These are phyloP conservation scores for Aspergillus kassunensis DNA, from an alignment of 495 filamentous ascomycete species.

Conservation along the genomic window DNA sequence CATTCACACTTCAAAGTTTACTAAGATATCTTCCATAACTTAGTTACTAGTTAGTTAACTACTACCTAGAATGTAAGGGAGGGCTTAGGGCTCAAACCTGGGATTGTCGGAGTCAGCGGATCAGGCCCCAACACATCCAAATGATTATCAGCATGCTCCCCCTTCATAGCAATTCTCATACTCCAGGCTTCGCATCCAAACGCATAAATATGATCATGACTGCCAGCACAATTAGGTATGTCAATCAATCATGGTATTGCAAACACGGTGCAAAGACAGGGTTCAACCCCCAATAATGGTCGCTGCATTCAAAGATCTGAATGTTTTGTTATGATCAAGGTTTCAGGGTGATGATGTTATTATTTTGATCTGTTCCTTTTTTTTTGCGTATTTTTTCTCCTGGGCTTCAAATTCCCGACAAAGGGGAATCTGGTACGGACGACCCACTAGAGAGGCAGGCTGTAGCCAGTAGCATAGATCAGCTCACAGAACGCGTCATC, in stretches of 20 bases:
- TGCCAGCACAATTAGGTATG: conserved; percentile 22
- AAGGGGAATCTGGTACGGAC: conserved; percentile 24
- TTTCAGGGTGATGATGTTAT: conserved; percentile 4
- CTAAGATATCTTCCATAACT: conserved; percentile 20
- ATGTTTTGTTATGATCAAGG: background rate
- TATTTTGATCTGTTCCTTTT: conserved; percentile 4
- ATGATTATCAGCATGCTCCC: conserved; percentile 10
- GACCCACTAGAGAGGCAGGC: conserved; percentile 12
- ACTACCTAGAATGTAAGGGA: too few relatives aligned
- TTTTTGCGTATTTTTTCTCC: conserved; percentile 14
- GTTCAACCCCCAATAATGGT: too few relatives aligned
- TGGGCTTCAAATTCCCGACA: conserved; percentile 24
- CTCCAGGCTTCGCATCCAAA: conserved; percentile 4
- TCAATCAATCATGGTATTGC: conserved; percentile 24
- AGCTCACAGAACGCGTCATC: conserved; percentile 26
- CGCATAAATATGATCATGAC: conserved; percentile 11
- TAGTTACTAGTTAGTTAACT: too few relatives aligned
- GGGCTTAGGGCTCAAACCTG: conserved; percentile 29
- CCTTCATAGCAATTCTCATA: conserved; percentile 9
- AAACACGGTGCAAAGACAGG: too few relatives aligned
- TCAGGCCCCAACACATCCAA: conserved; percentile 12
- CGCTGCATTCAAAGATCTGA: too few relatives aligned
- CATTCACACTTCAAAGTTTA: conserved; percentile 10
- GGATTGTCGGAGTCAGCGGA: conserved; percentile 25
- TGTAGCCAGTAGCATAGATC: conserved; percentile 15